These are phyloP conservation scores for Pestalotiopsis fici DNA, from an alignment of 2,329 filamentous ascomycete genomes.

Conservation along the genomic window DNA sequence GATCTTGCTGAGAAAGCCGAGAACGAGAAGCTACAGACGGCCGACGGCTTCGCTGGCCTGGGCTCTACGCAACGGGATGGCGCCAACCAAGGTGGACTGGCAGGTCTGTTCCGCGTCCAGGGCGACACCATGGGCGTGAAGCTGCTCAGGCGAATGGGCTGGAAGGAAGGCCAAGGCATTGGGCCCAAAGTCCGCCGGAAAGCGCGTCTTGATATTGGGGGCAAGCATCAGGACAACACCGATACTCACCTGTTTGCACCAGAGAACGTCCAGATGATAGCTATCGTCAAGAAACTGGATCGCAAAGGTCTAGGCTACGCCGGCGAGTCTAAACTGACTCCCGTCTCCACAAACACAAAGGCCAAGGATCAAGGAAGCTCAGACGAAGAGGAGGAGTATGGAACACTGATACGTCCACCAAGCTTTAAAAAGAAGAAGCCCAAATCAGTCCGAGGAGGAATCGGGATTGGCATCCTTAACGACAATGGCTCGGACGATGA, in stretches of 20 bases:
- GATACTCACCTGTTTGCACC: conserved; percentile 80
- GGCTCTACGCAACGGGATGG: conserved; percentile 65
- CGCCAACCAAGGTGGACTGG: conserved; percentile 48
- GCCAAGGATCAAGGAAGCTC: conserved; percentile 32
- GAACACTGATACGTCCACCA: conserved; percentile 23
- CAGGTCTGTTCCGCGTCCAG: conserved; percentile 70
- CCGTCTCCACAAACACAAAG: conserved; percentile 27
- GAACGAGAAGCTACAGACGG: conserved; percentile 71
- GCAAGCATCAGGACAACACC: conserved; percentile 39
- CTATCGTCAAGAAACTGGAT: conserved; percentile 65
- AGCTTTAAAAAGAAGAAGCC: conserved; percentile 49
- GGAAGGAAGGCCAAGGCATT: conserved; percentile 91
- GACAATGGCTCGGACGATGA: conserved; percentile 95
- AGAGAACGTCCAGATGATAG: conserved; percentile 72
- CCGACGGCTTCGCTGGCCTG: conserved; percentile 73
- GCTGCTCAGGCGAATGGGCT: conserved; percentile 89
- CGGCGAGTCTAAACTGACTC: conserved; percentile 55
- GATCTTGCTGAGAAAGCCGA: conserved; percentile 87
- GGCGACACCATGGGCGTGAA: conserved; percentile 88
- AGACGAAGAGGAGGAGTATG: conserved; percentile 48
- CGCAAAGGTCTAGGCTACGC: conserved; percentile 70
- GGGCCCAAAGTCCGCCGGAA: conserved; percentile 80
- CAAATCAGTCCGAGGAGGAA: conserved; percentile 60
- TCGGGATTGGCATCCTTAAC: conserved; percentile 87
- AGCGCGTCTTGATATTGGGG: conserved; percentile 63